Conservation (phyloP, 805 yeast species). For the Cyberlindnera euphorbiae region DNA sequence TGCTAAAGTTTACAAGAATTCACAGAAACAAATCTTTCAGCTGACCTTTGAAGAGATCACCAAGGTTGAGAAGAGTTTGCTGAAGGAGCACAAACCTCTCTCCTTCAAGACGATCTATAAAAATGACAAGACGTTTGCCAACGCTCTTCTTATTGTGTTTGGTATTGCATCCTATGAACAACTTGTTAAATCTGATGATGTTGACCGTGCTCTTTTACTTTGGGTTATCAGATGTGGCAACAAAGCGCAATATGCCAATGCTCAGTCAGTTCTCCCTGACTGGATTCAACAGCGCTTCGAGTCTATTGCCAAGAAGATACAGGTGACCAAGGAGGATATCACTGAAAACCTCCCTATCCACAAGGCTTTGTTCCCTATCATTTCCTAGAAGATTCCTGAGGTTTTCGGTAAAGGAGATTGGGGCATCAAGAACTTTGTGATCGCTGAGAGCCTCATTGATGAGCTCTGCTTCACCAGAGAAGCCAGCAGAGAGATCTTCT, state of each 20-base stretch:
- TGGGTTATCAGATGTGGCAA: slow-evolving; percentile 62
- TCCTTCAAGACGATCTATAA: slow-evolving; percentile 57
- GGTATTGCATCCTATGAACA: slow-evolving; percentile 55
- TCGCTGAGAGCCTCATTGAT: slow-evolving; percentile 50
- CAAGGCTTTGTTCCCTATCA: slow-evolving; percentile 45
- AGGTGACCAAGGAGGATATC: slow-evolving; percentile 48
- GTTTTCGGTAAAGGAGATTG: slow-evolving; percentile 47
- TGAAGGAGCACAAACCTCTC: slow-evolving; percentile 40
- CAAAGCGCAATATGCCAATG: slow-evolving; percentile 28
- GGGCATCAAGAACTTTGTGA: slow-evolving; percentile 36
- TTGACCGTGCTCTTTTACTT: slow-evolving; percentile 55
- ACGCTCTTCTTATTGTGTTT: slow-evolving; percentile 49
- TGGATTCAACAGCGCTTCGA: slow-evolving; percentile 43
- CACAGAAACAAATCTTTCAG: slow-evolving; percentile 46
- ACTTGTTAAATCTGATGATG: slow-evolving; percentile 38
- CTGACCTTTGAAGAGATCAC: slow-evolving; percentile 41
- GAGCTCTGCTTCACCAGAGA: slow-evolving; percentile 40
- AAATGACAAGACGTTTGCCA: slow-evolving; percentile 47
- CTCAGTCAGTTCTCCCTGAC: slow-evolving; percentile 36
- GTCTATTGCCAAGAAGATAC: slow-evolving; percentile 32
- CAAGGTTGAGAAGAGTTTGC: slow-evolving; percentile 39
- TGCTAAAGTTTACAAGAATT: slow-evolving; percentile 42
- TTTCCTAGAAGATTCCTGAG: slow-evolving; percentile 49
- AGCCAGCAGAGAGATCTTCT: slow-evolving; percentile 31
- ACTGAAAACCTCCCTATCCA: slow-evolving; percentile 49